These are phyloP conservation scores for Penicillium bialowiezense DNA, from an alignment of 495 filamentous ascomycete genomes.

Conservation along the genomic window DNA sequence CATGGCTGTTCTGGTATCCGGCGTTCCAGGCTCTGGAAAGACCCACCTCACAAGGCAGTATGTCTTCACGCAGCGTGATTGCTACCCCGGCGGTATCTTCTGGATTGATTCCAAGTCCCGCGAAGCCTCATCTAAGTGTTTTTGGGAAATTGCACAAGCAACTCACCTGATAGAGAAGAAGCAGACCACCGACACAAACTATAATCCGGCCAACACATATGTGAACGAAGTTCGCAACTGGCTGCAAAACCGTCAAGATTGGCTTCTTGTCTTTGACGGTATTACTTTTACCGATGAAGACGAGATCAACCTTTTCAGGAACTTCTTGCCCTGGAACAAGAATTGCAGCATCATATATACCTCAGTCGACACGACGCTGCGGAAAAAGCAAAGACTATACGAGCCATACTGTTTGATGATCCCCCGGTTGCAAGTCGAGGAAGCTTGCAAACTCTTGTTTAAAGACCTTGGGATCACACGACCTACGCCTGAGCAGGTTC, in stretches of 20 bases:
- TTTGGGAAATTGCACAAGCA: constrained; percentile 71
- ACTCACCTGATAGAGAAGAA: constrained; percentile 48
- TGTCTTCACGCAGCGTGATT: constrained; percentile 62
- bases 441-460: constrained; percentile 57
- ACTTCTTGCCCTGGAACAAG: constrained; percentile 67
- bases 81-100: constrained; percentile 74
- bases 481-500: constrained; percentile 53
- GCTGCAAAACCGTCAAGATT: constrained; percentile 67
- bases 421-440: constrained; percentile 54
- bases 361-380: constrained; percentile 63
- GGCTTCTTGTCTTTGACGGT: constrained; percentile 77
- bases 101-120: constrained; percentile 72
- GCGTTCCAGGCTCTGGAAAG: constrained; percentile 76
- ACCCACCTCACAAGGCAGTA: constrained; percentile 81
- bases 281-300: constrained; percentile 61
- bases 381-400: constrained; percentile 65
- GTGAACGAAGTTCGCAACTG: constrained; percentile 63
- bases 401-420: constrained; percentile 72
- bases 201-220: constrained; percentile 50
- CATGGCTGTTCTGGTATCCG: constrained; percentile 66
- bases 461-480: constrained; percentile 52
- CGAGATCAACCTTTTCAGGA: constrained; percentile 54
- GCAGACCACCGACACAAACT: constrained; percentile 34
- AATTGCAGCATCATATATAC: constrained; percentile 76
- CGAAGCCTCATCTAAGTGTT: constrained; percentile 62